phyloP scores from a whole-genome alignment of 306 rosid genomes.

The Citrullus colocynthis region DNA sequence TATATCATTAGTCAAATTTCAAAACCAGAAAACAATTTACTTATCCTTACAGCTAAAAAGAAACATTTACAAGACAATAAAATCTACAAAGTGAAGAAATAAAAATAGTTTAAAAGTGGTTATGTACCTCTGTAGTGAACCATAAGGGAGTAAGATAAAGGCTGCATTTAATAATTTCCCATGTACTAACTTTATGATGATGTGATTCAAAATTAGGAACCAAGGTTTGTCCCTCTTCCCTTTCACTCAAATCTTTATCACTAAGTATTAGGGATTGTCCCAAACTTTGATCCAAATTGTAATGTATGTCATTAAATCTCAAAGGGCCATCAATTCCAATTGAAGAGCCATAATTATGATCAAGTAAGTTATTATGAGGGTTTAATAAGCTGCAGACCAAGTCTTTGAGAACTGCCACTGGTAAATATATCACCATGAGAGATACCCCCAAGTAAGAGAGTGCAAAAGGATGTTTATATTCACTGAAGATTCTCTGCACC shows the following conservation, averaged over 20 bases:
- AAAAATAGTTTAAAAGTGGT: background rate
- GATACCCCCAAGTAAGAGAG: conserved; percentile 57
- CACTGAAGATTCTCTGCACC: conserved; percentile 56
- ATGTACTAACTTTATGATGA: conserved; percentile 18
- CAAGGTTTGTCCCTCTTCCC: conserved; percentile 41
- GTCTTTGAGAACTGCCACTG: conserved; percentile 37
- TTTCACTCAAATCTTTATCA: conserved; percentile 28
- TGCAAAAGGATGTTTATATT: conserved; percentile 63
- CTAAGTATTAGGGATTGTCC: conserved; percentile 21
- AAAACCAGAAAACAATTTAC: too few relatives aligned
- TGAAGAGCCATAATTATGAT: conserved; percentile 1
- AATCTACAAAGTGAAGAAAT: background rate
- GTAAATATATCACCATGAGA: conserved; percentile 46
- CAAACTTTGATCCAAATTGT: conserved; percentile 8
- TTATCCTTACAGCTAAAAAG: too few relatives aligned
- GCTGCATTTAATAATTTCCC: conserved; percentile 45
- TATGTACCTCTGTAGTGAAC: conserved; percentile 66
- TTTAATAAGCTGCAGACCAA: conserved; percentile 26
- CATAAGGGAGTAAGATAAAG: conserved; percentile 53
- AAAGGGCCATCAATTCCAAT: conserved; percentile 20
- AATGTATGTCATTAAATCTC: conserved; percentile 17
- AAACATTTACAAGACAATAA: background rate
- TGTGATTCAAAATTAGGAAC: conserved; percentile 14
- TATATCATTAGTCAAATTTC: too few relatives aligned
- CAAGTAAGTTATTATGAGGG: background rate